These are phyloP conservation scores for Xylaria hypoxylon DNA, from an alignment of 2,329 filamentous ascomycete species.

Conservation along the genomic window DNA sequence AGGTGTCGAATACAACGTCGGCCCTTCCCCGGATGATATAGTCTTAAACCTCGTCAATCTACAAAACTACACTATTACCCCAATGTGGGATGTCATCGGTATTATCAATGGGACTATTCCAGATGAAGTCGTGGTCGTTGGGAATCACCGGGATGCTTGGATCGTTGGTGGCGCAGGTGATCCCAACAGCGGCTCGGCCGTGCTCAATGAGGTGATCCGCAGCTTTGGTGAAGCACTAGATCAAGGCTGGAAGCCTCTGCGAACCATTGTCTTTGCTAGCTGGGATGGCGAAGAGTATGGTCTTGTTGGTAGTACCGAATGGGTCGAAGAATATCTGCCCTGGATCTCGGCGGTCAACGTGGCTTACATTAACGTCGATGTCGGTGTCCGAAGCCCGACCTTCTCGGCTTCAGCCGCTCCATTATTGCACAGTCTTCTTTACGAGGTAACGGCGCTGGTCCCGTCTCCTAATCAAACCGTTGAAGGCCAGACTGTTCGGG, in stretches of 20 bases:
- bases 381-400: conserved; percentile 73
- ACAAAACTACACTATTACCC: conserved; percentile 84
- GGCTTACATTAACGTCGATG: conserved; percentile 88
- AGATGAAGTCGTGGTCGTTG: conserved; percentile 87
- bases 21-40: conserved; percentile 79
- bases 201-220: conserved; percentile 80
- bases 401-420: conserved; percentile 78
- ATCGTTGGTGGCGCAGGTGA: conserved; percentile 85
- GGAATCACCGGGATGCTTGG: conserved; percentile 95
- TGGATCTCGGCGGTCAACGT: conserved; percentile 81
- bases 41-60: conserved; percentile 80
- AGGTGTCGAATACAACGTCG: conserved; percentile 86
- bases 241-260: conserved; percentile 83
- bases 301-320: conserved; percentile 87
- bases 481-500: conserved; percentile 74
- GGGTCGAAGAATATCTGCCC: conserved; percentile 89
- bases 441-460: conserved; percentile 72
- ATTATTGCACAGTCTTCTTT: conserved; percentile 78
- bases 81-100: conserved; percentile 92
- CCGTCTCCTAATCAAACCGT: conserved; percentile 80
- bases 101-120: conserved; percentile 87
- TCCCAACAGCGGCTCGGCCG: conserved; percentile 84
- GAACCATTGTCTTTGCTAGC: conserved; percentile 90
- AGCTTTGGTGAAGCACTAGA: conserved; percentile 77
- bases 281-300: conserved; percentile 90